Evolutionary conservation across 163 green algal genomes (phyloP).

Genomic region (Volvox carteri): DNA sequence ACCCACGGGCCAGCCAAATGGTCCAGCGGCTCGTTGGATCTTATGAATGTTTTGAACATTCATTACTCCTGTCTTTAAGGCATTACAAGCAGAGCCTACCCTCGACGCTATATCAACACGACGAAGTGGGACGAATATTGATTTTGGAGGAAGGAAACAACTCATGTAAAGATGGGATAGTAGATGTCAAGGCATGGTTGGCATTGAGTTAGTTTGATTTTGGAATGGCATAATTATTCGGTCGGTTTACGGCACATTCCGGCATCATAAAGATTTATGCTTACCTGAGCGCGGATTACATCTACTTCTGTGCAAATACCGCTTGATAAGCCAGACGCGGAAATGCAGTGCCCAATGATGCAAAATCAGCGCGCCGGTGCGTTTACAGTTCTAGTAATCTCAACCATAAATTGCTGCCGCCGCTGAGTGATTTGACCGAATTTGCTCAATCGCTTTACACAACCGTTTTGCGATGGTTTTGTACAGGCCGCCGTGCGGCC

Average conservation of each 20-base stretch:
- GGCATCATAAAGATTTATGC: background rate
- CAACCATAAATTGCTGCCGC: background rate
- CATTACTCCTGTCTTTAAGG: too few species aligned
- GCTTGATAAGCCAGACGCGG: background rate
- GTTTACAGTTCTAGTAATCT: background rate
- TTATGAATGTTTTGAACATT: too few species aligned
- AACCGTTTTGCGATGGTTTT: background rate
- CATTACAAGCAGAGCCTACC: too few species aligned
- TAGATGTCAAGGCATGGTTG: too few species aligned
- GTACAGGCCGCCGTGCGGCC: conserved; percentile 21
- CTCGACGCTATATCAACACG: too few species aligned
- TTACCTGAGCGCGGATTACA: background rate
- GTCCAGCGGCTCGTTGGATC: too few species aligned
- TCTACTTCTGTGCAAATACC: background rate
- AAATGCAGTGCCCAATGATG: conserved; percentile 46
- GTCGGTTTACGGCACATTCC: conserved; percentile 7
- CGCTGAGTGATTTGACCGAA: background rate
- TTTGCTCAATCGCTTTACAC: background rate
- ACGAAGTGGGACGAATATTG: too few species aligned
- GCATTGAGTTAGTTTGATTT: too few species aligned
- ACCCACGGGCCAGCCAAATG: too few species aligned
- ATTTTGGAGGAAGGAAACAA: too few species aligned
- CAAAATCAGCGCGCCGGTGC: conserved; percentile 32
- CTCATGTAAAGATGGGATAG: too few species aligned
- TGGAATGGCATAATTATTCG: background rate